These are phyloP conservation scores for Candida freyschussii DNA, from an alignment of 1,139 yeast species.

Conservation along the genomic window DNA sequence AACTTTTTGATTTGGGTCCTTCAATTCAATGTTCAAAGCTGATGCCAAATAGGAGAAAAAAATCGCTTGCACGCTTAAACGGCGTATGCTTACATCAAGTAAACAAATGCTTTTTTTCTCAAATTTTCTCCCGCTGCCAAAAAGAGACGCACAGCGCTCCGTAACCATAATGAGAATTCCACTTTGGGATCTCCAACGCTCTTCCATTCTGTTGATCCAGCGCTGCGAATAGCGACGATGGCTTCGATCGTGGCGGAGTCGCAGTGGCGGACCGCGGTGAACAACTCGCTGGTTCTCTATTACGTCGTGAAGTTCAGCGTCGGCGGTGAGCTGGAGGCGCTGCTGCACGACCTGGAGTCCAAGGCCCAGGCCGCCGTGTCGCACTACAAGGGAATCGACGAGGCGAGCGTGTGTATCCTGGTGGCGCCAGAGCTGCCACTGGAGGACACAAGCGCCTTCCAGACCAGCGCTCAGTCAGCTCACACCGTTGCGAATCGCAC, in stretches of 20 bases:
- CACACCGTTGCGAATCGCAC: background rate
- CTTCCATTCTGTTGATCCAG: too few relatives aligned
- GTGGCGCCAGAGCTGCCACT: slow-evolving; percentile 2
- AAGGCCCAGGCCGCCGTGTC: background rate
- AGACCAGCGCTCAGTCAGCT: slow-evolving; percentile 8
- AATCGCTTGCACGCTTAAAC: too few relatives aligned
- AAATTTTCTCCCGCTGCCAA: too few relatives aligned
- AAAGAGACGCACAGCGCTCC: too few relatives aligned
- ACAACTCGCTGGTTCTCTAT: slow-evolving; percentile 6
- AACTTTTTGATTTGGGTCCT: too few relatives aligned
- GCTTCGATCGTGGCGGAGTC: slow-evolving; percentile 3
- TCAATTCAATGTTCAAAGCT: too few relatives aligned
- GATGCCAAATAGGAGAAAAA: too few relatives aligned
- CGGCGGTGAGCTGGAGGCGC: background rate
- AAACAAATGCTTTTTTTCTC: too few relatives aligned
- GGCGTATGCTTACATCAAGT: too few relatives aligned
- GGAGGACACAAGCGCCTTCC: slow-evolving; percentile 4
- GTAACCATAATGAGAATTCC: too few relatives aligned
- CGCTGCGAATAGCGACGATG: too few relatives aligned
- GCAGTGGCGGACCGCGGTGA: slow-evolving; percentile 6
- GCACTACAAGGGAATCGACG: slow-evolving; percentile 3
- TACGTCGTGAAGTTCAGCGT: slow-evolving; percentile 4
- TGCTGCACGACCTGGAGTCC: slow-evolving; percentile 3
- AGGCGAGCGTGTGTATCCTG: background rate
- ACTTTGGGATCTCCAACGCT: too few relatives aligned